These are phyloP conservation scores for Pyrrhoderma lamaoense DNA, from an alignment of 1,284 basidiomycete genomes.

Conservation along the genomic window DNA sequence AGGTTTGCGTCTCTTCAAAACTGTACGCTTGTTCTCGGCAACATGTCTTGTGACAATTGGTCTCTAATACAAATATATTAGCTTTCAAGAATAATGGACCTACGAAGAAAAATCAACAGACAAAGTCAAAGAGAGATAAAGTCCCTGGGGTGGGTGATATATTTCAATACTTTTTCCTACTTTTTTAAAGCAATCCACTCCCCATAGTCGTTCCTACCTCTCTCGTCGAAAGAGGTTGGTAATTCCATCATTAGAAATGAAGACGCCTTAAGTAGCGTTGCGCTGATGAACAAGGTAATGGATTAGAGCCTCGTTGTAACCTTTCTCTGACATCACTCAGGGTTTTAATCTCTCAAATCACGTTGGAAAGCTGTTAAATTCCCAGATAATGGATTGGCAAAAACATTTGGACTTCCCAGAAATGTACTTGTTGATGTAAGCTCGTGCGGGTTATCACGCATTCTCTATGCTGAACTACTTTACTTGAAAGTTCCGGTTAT, in stretches of 20 bases:
- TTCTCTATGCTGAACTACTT: not conserved
- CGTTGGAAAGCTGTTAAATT: slow-evolving; percentile 38
- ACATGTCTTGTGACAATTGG: too few species aligned
- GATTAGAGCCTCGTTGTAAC: too few species aligned
- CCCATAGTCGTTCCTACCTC: slow-evolving; percentile 11
- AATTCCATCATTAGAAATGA: not conserved
- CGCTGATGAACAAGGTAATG: slow-evolving; percentile 7
- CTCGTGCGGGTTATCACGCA: slow-evolving; percentile 5
- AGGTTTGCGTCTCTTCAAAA: too few species aligned
- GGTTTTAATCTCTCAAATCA: slow-evolving; percentile 5
- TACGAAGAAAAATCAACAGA: slow-evolving; percentile 2
- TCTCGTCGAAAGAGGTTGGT: slow-evolving; percentile 5
- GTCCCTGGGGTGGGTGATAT: slow-evolving; percentile 3
- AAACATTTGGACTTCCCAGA: slow-evolving; percentile 59
- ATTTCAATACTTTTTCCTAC: not conserved
- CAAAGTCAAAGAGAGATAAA: slow-evolving; percentile 10
- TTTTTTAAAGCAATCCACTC: too few species aligned
- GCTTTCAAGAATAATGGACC: slow-evolving; percentile 5
- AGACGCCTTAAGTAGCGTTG: slow-evolving; percentile 3
- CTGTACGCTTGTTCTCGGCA: too few species aligned
- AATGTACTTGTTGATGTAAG: slow-evolving; percentile 58
- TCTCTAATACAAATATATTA: not conserved
- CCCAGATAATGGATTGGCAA: slow-evolving; percentile 41
- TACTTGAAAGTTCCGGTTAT: slow-evolving; percentile 50
- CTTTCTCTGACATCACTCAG: too few species aligned